Conservation (phyloP, 2,329 filamentous ascomycete genomes). For the Venturia aucupariae region DNA sequence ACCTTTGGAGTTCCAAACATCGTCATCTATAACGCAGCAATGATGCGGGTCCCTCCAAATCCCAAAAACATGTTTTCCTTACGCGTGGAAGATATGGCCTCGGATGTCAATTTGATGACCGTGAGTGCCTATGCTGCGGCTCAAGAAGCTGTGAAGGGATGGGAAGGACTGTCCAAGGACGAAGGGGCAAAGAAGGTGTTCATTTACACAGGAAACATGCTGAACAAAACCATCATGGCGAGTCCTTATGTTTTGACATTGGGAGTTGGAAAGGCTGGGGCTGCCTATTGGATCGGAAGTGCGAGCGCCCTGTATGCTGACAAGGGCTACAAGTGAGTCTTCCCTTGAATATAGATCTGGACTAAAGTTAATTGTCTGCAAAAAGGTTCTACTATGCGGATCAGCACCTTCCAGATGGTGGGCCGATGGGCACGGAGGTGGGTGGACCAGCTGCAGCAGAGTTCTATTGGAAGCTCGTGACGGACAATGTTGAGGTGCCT, state of each 20-base stretch:
- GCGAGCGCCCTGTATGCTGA: neutral
- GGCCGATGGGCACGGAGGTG: neutral
- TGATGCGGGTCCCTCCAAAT: neutral
- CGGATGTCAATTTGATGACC: neutral
- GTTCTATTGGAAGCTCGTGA: slow-evolving; percentile 8
- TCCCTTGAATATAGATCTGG: neutral
- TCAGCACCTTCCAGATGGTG: slow-evolving; percentile 10
- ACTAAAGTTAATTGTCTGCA: no score
- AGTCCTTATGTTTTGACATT: slow-evolving; percentile 7
- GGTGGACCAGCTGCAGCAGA: slow-evolving; percentile 3
- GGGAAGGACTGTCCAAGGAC: neutral
- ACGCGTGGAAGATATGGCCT: neutral
- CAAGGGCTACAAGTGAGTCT: slow-evolving; percentile 9
- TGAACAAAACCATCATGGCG: neutral
- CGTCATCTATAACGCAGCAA: slow-evolving; percentile 10
- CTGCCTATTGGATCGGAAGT: slow-evolving; percentile 8
- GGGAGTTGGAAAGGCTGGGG: slow-evolving; percentile 9
- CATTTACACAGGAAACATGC: slow-evolving; percentile 13
- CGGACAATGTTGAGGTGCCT: neutral
- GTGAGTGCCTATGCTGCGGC: slow-evolving; percentile 1
- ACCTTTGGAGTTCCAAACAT: neutral
- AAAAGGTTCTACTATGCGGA: slow-evolving; percentile 15
- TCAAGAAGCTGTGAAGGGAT: slow-evolving; percentile 11
- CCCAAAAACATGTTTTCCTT: neutral
- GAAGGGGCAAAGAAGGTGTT: slow-evolving; percentile 8